A percentile compares a stretch with the other conserved stretches of the same genome.
phyloP scores from a whole-genome alignment of 2,329 filamentous ascomycete species.

The Cytospora piceae region DNA sequence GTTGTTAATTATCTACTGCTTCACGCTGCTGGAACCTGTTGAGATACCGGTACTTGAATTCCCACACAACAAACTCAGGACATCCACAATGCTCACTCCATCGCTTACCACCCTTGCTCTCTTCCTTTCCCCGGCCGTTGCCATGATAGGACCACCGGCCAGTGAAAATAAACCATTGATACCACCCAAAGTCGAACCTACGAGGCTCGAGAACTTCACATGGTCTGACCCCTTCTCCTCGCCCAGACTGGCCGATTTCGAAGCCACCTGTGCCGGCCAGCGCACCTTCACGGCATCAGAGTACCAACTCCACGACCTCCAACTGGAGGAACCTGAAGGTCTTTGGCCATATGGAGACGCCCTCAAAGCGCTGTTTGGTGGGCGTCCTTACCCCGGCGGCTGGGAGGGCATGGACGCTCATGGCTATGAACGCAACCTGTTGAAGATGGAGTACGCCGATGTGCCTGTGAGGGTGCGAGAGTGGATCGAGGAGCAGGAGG shows the following conservation, averaged over 20 bases:
- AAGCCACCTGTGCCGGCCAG: slow-evolving; percentile 41
- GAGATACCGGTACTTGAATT: not conserved
- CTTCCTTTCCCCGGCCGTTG: slow-evolving; percentile 33
- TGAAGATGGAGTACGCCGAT: slow-evolving; percentile 51
- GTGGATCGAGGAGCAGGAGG: slow-evolving; percentile 53
- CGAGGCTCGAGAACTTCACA: slow-evolving; percentile 44
- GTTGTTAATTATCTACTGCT: not conserved
- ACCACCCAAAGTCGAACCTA: slow-evolving; percentile 39
- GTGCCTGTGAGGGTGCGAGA: slow-evolving; percentile 48
- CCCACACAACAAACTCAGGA: not conserved
- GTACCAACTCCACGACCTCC: slow-evolving; percentile 50
- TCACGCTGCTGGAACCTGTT: not conserved
- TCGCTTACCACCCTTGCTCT: slow-evolving; percentile 32
- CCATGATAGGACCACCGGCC: slow-evolving; percentile 33
- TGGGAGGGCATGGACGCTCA: slow-evolving; percentile 59
- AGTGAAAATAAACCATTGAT: slow-evolving; percentile 28
- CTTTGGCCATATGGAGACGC: slow-evolving; percentile 45
- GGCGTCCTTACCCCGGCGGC: slow-evolving; percentile 52
- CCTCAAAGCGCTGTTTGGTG: slow-evolving; percentile 46
- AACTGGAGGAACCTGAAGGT: slow-evolving; percentile 43
- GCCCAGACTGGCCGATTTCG: slow-evolving; percentile 38
- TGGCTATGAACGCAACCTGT: slow-evolving; percentile 50
- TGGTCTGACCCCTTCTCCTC: slow-evolving; percentile 47
- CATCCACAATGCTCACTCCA: slow-evolving; percentile 15
- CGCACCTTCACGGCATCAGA: slow-evolving; percentile 45